Conservation (phyloP, 2,329 filamentous ascomycete genomes). For the Alternaria angustiovoidea region DNA sequence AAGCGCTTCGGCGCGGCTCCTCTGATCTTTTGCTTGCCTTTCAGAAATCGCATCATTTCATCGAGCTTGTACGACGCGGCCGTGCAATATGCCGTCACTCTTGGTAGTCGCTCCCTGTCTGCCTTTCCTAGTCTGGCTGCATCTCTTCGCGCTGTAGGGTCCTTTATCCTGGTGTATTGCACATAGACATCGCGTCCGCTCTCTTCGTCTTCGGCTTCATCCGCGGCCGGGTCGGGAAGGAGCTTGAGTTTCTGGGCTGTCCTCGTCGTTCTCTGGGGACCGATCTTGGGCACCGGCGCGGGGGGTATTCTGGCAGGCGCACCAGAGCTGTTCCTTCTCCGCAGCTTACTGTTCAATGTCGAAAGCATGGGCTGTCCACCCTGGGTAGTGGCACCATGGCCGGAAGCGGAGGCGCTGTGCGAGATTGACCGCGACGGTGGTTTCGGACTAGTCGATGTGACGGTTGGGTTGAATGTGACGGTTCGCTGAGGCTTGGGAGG, state of each 20-base stretch:
- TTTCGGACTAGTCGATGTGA: conserved; percentile 55
- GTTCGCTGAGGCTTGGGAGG: conserved; percentile 61
- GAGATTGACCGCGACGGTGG: conserved; percentile 46
- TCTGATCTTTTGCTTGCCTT: conserved; percentile 78
- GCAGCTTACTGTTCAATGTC: conserved; percentile 84
- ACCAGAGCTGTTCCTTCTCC: conserved; percentile 84
- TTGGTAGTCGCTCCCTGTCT: conserved; percentile 83
- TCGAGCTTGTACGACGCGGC: conserved; percentile 92
- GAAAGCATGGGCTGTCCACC: conserved; percentile 64
- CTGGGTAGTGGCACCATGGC: conserved; percentile 47
- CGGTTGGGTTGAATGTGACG: conserved; percentile 78
- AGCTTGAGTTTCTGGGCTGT: conserved; percentile 97
- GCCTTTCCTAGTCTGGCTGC: conserved; percentile 92
- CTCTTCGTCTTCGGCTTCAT: conserved; percentile 81
- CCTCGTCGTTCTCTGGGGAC: conserved; percentile 92
- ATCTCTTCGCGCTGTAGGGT: conserved; percentile 89
- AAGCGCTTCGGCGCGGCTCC: conserved; percentile 90
- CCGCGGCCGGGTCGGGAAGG: conserved; percentile 87
- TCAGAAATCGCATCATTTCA: conserved; percentile 86
- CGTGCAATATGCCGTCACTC: conserved; percentile 96
- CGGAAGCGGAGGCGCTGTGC: conserved; percentile 38
- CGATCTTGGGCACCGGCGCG: conserved; percentile 73
- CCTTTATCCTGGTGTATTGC: conserved; percentile 97
- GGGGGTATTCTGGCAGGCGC: conserved; percentile 59
- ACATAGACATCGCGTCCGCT: conserved; percentile 95